Conservation (phyloP, 2,329 filamentous ascomycete genomes). For the Colletotrichum sp. region DNA sequence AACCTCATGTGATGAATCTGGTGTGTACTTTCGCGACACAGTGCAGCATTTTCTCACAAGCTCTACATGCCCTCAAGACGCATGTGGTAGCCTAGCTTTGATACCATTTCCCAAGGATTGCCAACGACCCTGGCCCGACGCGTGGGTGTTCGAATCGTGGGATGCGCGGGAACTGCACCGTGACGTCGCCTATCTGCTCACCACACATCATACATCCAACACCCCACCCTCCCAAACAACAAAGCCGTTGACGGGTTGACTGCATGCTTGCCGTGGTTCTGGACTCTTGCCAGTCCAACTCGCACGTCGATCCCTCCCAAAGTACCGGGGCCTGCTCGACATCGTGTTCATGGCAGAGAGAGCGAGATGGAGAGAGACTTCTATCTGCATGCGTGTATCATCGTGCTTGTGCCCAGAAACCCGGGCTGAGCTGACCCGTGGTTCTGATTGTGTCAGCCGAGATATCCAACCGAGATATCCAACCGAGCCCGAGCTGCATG, state of each 20-base stretch:
- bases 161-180: conserved; percentile 6
- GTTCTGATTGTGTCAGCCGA: not conserved
- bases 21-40: not conserved
- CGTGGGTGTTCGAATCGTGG: not conserved
- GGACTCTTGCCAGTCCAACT: not conserved
- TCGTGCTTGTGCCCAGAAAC: not conserved
- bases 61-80: too few relatives aligned
- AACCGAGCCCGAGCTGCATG: conserved; percentile 8
- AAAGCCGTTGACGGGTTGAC: not conserved
- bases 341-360: not conserved
- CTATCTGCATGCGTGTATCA: not conserved
- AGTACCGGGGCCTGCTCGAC: not conserved
- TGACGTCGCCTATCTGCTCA: conserved; percentile 17
- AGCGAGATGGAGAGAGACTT: not conserved
- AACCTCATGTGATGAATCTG: not conserved
- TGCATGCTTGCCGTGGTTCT: not conserved
- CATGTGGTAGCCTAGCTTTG: not conserved
- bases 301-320: not conserved
- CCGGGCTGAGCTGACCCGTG: not conserved
- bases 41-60: not conserved
- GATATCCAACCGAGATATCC: not conserved
- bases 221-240: not conserved
- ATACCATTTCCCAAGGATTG: not conserved
- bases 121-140: not conserved
- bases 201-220: not conserved